These are phyloP conservation scores for Cyclospora cayetanensis DNA, from an alignment of 169 alveolate genomes.

Conservation along the genomic window DNA sequence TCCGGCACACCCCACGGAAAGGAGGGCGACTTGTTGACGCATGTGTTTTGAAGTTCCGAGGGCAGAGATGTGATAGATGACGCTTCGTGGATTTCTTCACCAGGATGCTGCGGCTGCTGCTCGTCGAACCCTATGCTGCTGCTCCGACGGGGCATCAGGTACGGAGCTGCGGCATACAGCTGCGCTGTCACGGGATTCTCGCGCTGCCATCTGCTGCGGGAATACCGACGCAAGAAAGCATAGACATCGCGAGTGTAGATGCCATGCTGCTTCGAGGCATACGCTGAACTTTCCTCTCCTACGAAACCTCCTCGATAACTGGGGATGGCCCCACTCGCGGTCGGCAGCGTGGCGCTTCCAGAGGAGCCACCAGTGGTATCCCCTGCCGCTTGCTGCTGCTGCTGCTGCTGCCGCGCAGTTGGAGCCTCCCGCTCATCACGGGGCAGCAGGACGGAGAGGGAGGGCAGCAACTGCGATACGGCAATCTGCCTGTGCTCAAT, in stretches of 20 bases:
- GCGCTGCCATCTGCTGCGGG: constrained; percentile 50
- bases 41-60: neutral
- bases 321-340: neutral
- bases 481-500: constrained; percentile 80
- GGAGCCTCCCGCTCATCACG: constrained; percentile 40
- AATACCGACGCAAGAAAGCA: neutral
- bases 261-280: neutral
- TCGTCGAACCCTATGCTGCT: constrained; percentile 43
- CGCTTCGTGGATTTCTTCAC: neutral
- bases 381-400: constrained; percentile 1
- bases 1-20: neutral
- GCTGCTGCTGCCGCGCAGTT: constrained; percentile 50
- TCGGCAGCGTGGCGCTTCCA: neutral
- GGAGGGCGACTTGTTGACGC: neutral
- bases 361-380: neutral
- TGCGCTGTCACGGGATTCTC: constrained; percentile 68
- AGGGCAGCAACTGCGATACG: constrained; percentile 73
- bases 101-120: constrained; percentile 13
- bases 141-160: constrained; percentile 62
- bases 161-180: constrained; percentile 69
- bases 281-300: neutral
- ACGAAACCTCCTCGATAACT: neutral
- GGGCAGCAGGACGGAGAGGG: constrained; percentile 65
- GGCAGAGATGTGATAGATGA: neutral
- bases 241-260: neutral